Conservation (phyloP, 2,329 filamentous ascomycete species). For the Aspergillus viridinutans region DNA sequence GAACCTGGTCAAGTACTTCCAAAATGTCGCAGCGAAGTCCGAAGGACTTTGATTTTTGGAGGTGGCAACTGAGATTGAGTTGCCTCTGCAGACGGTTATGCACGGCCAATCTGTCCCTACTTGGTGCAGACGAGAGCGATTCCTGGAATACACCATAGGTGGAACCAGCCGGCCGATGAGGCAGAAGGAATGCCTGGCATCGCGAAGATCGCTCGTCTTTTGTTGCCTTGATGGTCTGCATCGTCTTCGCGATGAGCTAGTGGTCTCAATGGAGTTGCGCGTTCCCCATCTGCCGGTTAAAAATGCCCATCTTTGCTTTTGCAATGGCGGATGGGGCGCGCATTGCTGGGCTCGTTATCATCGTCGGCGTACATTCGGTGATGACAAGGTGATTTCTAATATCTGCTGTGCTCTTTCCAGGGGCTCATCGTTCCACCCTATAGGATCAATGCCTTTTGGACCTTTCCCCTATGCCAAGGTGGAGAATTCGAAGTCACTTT, state of each 20-base stretch:
- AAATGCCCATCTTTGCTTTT: not conserved
- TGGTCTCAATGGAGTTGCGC: not conserved
- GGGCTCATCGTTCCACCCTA: no score
- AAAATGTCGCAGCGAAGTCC: not conserved
- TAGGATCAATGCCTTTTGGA: no score
- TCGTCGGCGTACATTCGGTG: not conserved
- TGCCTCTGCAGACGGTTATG: no score
- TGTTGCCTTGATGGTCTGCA: no score
- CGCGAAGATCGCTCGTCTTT: not conserved
- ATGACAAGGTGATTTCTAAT: not conserved
- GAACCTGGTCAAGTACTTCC: no score
- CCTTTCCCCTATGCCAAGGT: no score
- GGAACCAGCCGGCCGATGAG: not conserved
- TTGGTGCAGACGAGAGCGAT: no score
- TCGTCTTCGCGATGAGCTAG: no score
- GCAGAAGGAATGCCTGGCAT: not conserved
- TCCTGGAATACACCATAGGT: no score
- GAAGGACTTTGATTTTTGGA: not conserved
- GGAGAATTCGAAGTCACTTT: not conserved
- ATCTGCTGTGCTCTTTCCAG: no score
- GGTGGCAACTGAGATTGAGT: not conserved
- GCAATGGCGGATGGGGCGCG: no score
- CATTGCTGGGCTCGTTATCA: not conserved
- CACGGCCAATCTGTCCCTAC: no score
- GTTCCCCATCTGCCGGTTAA: not conserved